Conservation (phyloP, 2,329 filamentous ascomycete species). For the Calonectria multiphialidica region DNA sequence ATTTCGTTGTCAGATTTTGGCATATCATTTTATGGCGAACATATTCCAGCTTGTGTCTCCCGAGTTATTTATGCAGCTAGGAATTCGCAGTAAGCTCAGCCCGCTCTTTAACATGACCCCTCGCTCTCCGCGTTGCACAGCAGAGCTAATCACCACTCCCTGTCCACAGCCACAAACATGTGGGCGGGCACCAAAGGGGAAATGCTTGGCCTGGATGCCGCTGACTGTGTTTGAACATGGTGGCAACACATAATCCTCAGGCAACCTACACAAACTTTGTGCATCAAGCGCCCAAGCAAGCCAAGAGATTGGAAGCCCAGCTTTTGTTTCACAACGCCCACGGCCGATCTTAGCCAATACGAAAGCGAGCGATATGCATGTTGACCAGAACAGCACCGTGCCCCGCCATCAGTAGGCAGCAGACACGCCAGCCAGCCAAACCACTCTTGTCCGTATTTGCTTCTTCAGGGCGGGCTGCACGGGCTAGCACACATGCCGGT, state of each 20-base stretch:
- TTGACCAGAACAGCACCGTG: not conserved
- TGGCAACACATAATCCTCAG: not conserved
- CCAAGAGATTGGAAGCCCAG: no score
- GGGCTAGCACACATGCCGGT: not conserved
- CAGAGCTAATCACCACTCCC: not conserved
- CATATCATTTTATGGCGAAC: no score
- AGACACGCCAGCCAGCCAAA: not conserved
- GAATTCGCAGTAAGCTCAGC: no score
- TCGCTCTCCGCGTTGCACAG: not conserved
- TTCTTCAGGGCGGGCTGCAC: not conserved
- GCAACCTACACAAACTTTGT: not conserved
- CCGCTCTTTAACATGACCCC: no score
- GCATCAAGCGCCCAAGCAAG: not conserved
- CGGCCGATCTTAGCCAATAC: not conserved
- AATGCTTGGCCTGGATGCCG: not conserved
- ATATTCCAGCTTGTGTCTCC: no score
- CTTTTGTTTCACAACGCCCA: not conserved
- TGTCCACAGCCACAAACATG: not conserved
- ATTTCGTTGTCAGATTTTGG: no score
- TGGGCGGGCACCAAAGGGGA: not conserved
- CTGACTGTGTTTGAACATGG: not conserved
- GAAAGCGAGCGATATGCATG: not conserved
- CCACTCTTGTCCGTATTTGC: not conserved
- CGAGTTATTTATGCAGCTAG: no score
- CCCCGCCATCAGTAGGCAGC: not conserved